Base-by-base conservation (phyloP, 2,329 filamentous ascomycete genomes). In the Aspergillus glaucus region DNA sequence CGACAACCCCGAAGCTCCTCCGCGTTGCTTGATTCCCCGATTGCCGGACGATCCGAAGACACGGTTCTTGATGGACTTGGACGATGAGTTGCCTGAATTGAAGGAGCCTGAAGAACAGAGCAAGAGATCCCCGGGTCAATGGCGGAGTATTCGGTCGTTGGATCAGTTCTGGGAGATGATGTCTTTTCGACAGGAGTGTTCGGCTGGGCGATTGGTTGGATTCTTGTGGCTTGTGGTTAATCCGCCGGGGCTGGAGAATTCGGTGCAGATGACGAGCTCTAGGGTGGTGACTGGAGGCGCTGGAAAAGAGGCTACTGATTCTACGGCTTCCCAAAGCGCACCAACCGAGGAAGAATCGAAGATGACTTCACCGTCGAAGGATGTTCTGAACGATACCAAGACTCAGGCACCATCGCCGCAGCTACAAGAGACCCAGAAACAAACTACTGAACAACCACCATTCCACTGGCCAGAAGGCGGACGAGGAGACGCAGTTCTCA, bases 101-200 rank as follows among this genome's bases (percentile, higher is more conserved):
- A 50, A 48, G 1, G 57, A 58, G 6, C 50, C 52, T 2, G 62
- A 56, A 40, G 67, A 56, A 56, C 64, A 55, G 50, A 64, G 57
- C 50, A 71, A 80, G 55, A 17, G 19, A 21, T 77, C 74, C 22
- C 71, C 74, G 3, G 87, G 87, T 0, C 77, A 81, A 49, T 98
- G 93, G 93, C 87, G 84, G 64, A 90, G 86, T 51, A 84, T 96
- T 21, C 85, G 79, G 63, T 87, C 83, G 0, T 73, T 98, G 37
- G 87, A 91, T n/a, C 84, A 91, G 57, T 98, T 98, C 62, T 98
- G 93, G 93, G 93, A 98, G 53, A 87, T 95, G 79, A 97, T 98
- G 92, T 86, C 91, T 0, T 97, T 88, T 63, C 79, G 93, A 49
- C 93, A 97, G 65, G 93, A 98, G 64, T 98, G 93, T 63, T 95